These are phyloP conservation scores for Hypoxylon rickii DNA, from an alignment of 495 filamentous ascomycete species.

Conservation along the genomic window DNA sequence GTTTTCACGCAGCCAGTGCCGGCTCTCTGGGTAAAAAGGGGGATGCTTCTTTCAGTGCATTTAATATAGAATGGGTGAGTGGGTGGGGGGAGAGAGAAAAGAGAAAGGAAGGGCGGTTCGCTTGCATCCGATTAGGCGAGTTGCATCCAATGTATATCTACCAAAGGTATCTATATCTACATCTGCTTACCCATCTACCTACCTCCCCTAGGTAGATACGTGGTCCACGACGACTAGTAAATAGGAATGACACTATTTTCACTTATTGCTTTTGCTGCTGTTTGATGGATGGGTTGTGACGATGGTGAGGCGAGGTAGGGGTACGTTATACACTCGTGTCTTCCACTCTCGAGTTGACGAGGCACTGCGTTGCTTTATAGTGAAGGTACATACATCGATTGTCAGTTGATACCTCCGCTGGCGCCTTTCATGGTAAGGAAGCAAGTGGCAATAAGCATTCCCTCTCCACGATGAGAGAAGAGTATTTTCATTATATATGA, in stretches of 20 bases:
- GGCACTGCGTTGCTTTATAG: not conserved
- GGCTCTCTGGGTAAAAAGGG: conserved; percentile 34
- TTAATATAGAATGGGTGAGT: conserved; percentile 27
- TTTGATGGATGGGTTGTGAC: no score
- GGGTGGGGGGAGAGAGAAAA: conserved; percentile 3
- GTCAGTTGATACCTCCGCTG: no score
- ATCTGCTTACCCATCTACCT: no score
- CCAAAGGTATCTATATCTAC: no score
- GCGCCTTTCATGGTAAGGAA: no score
- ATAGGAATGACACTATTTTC: not conserved
- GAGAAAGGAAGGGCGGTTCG: no score
- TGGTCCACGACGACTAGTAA: not conserved
- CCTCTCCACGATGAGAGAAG: no score
- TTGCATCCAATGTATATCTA: conserved; percentile 18
- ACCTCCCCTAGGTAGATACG: no score
- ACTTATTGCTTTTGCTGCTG: no score
- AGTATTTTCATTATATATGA: no score
- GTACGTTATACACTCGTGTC: conserved; percentile 3
- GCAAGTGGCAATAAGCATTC: no score
- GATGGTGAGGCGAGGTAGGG: not conserved
- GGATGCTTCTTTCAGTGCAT: conserved; percentile 19
- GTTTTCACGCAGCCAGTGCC: not conserved
- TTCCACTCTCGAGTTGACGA: not conserved
- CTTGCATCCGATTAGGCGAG: conserved; percentile 14
- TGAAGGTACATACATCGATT: no score